Percentiles rank a stretch among this genome's conserved stretches.
Evolutionary conservation across 768 basidiomycete genomes (phyloP).

Genomic region (Glaciozyma martinii): DNA sequence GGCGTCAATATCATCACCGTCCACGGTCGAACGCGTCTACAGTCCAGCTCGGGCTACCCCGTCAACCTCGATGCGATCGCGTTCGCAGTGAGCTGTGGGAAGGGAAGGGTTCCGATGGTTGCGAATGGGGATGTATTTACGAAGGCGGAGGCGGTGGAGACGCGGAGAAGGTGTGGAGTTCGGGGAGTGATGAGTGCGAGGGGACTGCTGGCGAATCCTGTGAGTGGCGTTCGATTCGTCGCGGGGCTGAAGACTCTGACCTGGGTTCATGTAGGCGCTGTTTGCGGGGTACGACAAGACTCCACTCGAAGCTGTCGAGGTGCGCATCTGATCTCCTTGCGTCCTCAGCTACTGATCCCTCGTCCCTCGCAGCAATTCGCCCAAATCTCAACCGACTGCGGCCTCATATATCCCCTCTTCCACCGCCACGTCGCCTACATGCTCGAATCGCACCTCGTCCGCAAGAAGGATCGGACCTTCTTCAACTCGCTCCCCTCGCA

Average conservation of each 20-base stretch:
- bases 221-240: slow-evolving; percentile 16
- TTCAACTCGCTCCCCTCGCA: slow-evolving; percentile 42
- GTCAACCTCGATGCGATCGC: slow-evolving; percentile 42
- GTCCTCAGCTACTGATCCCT: background rate
- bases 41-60: slow-evolving; percentile 42
- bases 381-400: slow-evolving; percentile 39
- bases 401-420: slow-evolving; percentile 43
- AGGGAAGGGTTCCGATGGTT: slow-evolving; percentile 43
- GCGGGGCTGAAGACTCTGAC: background rate
- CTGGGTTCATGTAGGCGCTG: slow-evolving; percentile 36
- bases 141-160: slow-evolving; percentile 39
- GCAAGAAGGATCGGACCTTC: slow-evolving; percentile 39
- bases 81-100: slow-evolving; percentile 43
- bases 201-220: slow-evolving; percentile 46
- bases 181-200: slow-evolving; percentile 47
- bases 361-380: slow-evolving; percentile 38
- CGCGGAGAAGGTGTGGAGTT: slow-evolving; percentile 41
- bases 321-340: slow-evolving; percentile 1
- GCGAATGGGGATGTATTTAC: slow-evolving; percentile 47
- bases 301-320: slow-evolving; percentile 40
- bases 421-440: slow-evolving; percentile 45
- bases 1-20: slow-evolving; percentile 44
- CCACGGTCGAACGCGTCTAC: slow-evolving; percentile 46
- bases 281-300: slow-evolving; percentile 43
- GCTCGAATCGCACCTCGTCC: slow-evolving; percentile 38